These are phyloP conservation scores for Rhododendron henanense DNA, from an alignment of 148 eudicot species.

Conservation along the genomic window DNA sequence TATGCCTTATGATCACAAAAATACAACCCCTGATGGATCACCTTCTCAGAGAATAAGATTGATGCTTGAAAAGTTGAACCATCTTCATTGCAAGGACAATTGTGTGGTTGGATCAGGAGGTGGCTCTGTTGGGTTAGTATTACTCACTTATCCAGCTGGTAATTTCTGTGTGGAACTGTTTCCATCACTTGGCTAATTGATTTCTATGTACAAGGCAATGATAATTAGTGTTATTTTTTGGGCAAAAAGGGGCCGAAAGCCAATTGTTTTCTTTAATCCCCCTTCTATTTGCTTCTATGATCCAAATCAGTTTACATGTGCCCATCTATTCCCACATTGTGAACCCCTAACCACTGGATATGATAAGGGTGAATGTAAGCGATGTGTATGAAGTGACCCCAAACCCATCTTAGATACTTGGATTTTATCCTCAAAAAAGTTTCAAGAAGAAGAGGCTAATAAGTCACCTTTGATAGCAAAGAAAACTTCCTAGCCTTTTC, in stretches of 20 bases:
- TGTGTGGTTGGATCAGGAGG: constrained; percentile 97
- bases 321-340: neutral
- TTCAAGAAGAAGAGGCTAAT: neutral
- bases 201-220: neutral
- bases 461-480: neutral
- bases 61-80: constrained; percentile 69
- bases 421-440: neutral
- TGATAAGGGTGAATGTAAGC: neutral
- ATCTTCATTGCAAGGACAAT: constrained; percentile 66
- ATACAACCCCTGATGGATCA: constrained; percentile 75
- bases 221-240: neutral
- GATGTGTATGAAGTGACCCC: neutral
- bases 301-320: neutral
- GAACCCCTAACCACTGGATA: neutral
- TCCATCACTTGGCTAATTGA: neutral
- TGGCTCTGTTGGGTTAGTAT: constrained; percentile 89
- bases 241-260: neutral
- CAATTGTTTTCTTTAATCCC: neutral
- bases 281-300: neutral
- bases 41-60: constrained; percentile 55
- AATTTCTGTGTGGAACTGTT: neutral
- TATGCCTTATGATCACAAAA: constrained; percentile 99
- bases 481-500: neutral
- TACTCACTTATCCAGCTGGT: constrained; percentile 11
- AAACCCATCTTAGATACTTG: neutral